These are phyloP conservation scores for Artemisia argyi DNA, from an alignment of 129 eudicot species.

Conservation along the genomic window DNA sequence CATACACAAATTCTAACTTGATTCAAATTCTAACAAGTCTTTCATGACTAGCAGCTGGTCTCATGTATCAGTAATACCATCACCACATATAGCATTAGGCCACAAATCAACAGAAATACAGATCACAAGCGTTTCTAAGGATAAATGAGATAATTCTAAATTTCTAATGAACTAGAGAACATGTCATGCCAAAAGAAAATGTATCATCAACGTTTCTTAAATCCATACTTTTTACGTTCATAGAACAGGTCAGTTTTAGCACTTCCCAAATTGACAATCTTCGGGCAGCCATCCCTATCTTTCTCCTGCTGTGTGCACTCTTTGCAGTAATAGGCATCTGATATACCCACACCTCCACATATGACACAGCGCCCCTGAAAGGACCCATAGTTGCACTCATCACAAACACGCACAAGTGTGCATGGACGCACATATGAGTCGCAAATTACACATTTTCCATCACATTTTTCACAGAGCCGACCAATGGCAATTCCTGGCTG, in stretches of 20 bases:
- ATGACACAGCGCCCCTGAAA: constrained; percentile 53
- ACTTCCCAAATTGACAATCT: constrained; percentile 53
- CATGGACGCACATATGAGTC: constrained; percentile 79
- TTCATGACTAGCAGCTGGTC: not conserved
- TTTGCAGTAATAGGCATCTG: constrained; percentile 60
- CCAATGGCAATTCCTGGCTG: constrained; percentile 90
- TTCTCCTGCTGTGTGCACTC: constrained; percentile 63
- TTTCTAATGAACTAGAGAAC: too few relatives aligned
- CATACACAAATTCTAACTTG: too few relatives aligned
- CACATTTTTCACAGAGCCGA: constrained; percentile 70
- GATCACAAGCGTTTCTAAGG: too few relatives aligned
- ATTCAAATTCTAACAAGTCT: too few relatives aligned
- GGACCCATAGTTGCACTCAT: constrained; percentile 59
- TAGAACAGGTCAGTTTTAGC: constrained; percentile 58
- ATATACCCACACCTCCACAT: constrained; percentile 58
- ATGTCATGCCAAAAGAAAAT: too few relatives aligned
- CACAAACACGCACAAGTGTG: constrained; percentile 41
- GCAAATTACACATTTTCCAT: constrained; percentile 70
- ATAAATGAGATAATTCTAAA: not conserved
- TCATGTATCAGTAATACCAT: not conserved
- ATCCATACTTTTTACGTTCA: constrained; percentile 52
- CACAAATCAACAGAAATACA: not conserved
- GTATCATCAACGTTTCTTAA: constrained; percentile 39
- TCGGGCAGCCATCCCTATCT: constrained; percentile 56
- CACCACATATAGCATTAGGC: too few relatives aligned